Evolutionary conservation across 257 asterid species (phyloP), one percentile per base, ranked within the genome.

Genomic region (Primulina tabacum): DNA sequence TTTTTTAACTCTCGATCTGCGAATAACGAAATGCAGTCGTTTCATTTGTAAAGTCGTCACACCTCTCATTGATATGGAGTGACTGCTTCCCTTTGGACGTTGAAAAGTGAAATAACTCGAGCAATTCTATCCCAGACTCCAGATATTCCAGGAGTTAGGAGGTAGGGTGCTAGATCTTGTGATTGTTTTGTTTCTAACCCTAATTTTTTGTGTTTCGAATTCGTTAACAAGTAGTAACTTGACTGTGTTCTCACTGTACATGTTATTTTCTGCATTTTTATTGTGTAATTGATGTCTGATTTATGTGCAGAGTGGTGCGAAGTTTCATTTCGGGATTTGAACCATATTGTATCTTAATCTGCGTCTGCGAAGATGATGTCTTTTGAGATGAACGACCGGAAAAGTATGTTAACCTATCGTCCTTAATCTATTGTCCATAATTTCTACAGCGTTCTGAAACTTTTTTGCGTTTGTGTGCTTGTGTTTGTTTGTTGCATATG

Each of bases 371-470:
- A 84, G 71, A 89, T 90, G 97, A 81, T 88, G 77, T 82, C 90
- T 62, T 82, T 88, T 71, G 97, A 90, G 82, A 90, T 90, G 97
- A 88, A 88, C 79, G 97, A 88, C 75, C 89, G 89, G 29, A 90
- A 87, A 75, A 88, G 95, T 85, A 71, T 80, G 97, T 64, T 32
- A 59, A 8, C 4, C 47, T 24, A 21, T 60, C 6, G 11, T 75
- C 50, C 26, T 33, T n/a, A 14, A 56, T 67, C 56, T 52, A 4
- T 2, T 38, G n/a, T 59, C 69, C 28, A 8, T 4, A 43, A 66
- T 56, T 53, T 33, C 11, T 6, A 65, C 17, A 4, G n/a, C 21
- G 26, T 50, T 62, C 32, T 58, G 64, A 26, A 56, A 24, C 34
- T 8, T 5, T 56, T 14, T 43, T 38, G 50, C 47, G 37, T 5